phyloP scores from a whole-genome alignment of 805 yeast genomes.

The Ogataea nakhonphanomensis region DNA sequence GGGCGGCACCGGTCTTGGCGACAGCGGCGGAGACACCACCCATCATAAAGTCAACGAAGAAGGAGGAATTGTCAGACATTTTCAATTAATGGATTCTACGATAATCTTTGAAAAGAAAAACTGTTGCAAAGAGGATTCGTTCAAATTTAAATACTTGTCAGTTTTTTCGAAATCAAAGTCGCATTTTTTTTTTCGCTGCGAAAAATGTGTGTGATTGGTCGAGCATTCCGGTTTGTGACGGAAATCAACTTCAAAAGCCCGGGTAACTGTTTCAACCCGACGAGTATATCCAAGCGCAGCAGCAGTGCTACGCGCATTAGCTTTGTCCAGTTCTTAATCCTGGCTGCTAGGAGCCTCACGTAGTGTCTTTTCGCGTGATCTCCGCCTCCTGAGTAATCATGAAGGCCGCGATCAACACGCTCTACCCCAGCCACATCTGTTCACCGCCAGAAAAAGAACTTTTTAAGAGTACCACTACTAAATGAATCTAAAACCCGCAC shows the following conservation, averaged over 20 bases:
- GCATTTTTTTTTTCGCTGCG: slow-evolving; percentile 13
- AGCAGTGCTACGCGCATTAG: too few species aligned
- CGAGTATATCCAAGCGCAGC: too few species aligned
- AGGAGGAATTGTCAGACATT: slow-evolving; percentile 42
- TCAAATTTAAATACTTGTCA: slow-evolving; percentile 22
- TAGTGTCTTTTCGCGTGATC: too few species aligned
- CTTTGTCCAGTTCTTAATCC: too few species aligned
- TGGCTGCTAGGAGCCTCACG: too few species aligned
- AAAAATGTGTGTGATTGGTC: slow-evolving; percentile 15
- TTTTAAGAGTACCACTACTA: background rate
- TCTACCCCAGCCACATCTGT: background rate
- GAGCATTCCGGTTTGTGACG: slow-evolving; percentile 9
- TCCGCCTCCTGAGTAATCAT: too few species aligned
- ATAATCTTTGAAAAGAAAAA: slow-evolving; percentile 15
- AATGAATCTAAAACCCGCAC: background rate
- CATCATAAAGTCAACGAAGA: slow-evolving; percentile 76
- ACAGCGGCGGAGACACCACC: slow-evolving; percentile 99
- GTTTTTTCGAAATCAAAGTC: slow-evolving; percentile 18
- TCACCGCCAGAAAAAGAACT: slow-evolving; percentile 3
- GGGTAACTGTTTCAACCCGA: slow-evolving; percentile 3
- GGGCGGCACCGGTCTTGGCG: slow-evolving; percentile 97
- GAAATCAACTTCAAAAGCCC: slow-evolving; percentile 3
- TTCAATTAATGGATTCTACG: slow-evolving; percentile 16
- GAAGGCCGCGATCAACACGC: background rate
- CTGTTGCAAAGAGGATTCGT: slow-evolving; percentile 14